Percentiles rank a stretch among this genome's conserved stretches.
phyloP scores from a whole-genome alignment of 495 filamentous ascomycete species.

The Penicillium steckii region DNA sequence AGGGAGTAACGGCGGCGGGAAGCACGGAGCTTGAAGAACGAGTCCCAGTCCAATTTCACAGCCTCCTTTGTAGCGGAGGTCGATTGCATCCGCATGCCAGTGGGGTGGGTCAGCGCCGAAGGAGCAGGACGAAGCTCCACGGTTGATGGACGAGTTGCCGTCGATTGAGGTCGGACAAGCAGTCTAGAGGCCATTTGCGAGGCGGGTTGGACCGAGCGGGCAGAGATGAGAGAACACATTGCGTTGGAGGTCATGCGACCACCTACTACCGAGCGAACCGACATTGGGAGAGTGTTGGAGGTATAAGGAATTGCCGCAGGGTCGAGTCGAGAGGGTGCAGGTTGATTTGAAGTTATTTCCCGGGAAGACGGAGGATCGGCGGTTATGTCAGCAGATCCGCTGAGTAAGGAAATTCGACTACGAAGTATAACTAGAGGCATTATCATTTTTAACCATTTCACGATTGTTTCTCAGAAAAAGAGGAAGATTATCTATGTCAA shows the following conservation, averaged over 20 bases:
- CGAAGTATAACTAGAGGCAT: too few relatives aligned
- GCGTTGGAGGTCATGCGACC: constrained; percentile 24
- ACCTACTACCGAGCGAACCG: constrained; percentile 31
- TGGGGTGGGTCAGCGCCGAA: constrained; percentile 29
- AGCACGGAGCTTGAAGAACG: constrained; percentile 86
- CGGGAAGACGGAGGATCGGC: constrained; percentile 3
- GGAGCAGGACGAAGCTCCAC: constrained; percentile 14
- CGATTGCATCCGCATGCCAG: constrained; percentile 38
- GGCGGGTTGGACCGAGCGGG: constrained; percentile 13
- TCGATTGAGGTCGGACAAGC: constrained; percentile 18
- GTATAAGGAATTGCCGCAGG: constrained; percentile 18
- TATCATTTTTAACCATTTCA: too few relatives aligned
- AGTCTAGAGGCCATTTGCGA: constrained; percentile 16
- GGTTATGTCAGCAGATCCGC: constrained; percentile 25
- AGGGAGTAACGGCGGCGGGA: constrained; percentile 81
- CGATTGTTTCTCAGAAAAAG: too few relatives aligned
- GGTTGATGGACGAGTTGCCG: constrained; percentile 11
- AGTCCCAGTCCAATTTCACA: constrained; percentile 78
- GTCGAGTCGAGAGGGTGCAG: constrained; percentile 9
- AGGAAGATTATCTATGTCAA: too few relatives aligned
- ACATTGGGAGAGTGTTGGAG: constrained; percentile 23
- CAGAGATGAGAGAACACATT: constrained; percentile 19
- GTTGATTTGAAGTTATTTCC: neutral
- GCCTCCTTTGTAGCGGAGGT: constrained; percentile 28
- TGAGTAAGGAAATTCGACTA: neutral